Base-by-base conservation (phyloP, 805 yeast genomes). In the Metschnikowia koreensis region DNA sequence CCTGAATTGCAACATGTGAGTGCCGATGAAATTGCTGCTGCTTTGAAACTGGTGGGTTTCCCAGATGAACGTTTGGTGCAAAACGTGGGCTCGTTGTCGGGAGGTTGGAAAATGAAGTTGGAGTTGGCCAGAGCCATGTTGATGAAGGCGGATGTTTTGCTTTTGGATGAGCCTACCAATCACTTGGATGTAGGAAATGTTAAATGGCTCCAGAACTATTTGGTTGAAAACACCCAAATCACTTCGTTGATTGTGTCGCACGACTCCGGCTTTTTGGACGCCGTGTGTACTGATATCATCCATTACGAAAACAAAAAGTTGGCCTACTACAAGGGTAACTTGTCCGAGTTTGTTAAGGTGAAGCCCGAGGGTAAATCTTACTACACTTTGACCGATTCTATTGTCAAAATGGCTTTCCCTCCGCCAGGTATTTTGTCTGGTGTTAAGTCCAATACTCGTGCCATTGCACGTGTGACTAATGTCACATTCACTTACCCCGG, bases 41-140 rank as follows among this genome's bases (percentile, higher is more conserved):
- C 97, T 28, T 79, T 93, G 54, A 83, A 75, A 43, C 82, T 82
- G 46, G 98, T 93, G 69, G 98, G 98, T 2, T 93, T 93, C 70
- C 86, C 94, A 60, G 94, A 87, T 51, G 93, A 86, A 66, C 84
- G 97, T 76, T 82, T 96, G 68, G 81, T 81, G 31, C 97, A 92
- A 74, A 81, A 89, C 44, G 97, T 94, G 52, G 97, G 97, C 38
- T 89, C 97, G 1, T 77, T 93, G 53, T 89, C 97, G 41, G 99
- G 99, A 72, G 99, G 99, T 71, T 93, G 99, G 99, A 94, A 94
- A 75, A 93, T 93, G 99, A 93, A 93, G 75, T 81, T 93, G 61
- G 98, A 92, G 74, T 79, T 93, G 65, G 99, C 98, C n/a, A 86
- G 97, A 76, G 99, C 98, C 37, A 92, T 93, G 97, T 78, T 93